Evolutionary conservation across 805 yeast genomes (phyloP), one percentile per base, ranked within the genome.

Genomic region (Candida ponderosae): DNA sequence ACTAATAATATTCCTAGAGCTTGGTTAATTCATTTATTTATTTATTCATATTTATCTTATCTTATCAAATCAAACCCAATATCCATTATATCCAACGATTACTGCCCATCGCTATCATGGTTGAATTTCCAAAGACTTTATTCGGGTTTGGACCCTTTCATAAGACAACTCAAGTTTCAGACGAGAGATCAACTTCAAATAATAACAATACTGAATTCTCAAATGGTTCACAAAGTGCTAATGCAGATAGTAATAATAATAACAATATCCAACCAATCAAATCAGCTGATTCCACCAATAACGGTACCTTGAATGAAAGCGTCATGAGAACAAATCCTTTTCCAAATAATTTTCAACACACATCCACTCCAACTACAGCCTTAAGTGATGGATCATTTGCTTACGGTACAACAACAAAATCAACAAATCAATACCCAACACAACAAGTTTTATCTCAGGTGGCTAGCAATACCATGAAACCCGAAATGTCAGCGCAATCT

Each of bases 291-390:
- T 33, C 47, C 11, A 35, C 33, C 18, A 32, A 21, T 21, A 21
- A 8, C 11, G 24, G 3, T 24, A 13, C n/a, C n/a, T n/a, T n/a
- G n/a, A n/a, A 24, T 24, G n/a, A 13, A 13, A 20, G 29, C 5
- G 20, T 27, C 15, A 34, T 26, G 30, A 32, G 26, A 39, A 41
- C 11, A 40, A 40, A 16, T 48, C 45, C 39, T 28, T 54, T 51
- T 18, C 53, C 60, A 28, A 62, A 66, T 10, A 61, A 54, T 35
- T 58, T 74, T 38, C 63, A 74, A 43, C 65, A 66, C 29, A 65
- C 74, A 2, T 65, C 77, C 1, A 65, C 77, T 5, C 84, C 89
- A 16, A 80, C 90, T 3, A 81, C 84, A 3, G 88, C 88, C 0
- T 59, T 81, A 9, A 68, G 78, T 34, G 72, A 74, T 42, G 70